Evolutionary conservation across 2,329 filamentous ascomycete species (phyloP).

Genomic region (Cordyceps tenuipes): DNA sequence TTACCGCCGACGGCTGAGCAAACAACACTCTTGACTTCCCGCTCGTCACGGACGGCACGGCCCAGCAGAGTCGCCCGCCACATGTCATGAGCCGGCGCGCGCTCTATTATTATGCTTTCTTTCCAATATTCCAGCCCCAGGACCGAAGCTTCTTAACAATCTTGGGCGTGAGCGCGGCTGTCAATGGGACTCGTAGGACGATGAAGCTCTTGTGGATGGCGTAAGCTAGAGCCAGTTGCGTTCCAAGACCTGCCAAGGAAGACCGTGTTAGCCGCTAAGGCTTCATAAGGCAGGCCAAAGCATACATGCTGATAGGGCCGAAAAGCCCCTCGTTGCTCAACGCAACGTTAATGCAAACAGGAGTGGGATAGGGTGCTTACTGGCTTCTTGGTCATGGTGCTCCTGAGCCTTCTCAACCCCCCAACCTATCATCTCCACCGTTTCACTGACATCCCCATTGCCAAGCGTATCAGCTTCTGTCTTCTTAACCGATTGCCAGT

Average conservation of each 20-base stretch:
- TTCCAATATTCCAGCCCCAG: constrained; percentile 95
- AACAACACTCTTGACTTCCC: neutral
- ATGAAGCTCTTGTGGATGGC: constrained; percentile 98
- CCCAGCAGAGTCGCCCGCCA: neutral
- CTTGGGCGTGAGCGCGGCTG: constrained; percentile 83
- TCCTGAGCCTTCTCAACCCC: constrained; percentile 57
- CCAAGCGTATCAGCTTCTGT: constrained; percentile 35
- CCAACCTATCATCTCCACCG: constrained; percentile 46
- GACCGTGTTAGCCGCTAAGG: constrained; percentile 17
- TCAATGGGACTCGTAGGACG: constrained; percentile 87
- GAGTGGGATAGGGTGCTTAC: constrained; percentile 44
- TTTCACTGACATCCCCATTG: constrained; percentile 35
- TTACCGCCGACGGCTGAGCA: neutral
- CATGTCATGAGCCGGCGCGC: neutral
- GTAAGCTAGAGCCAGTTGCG: constrained; percentile 86
- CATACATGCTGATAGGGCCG: neutral
- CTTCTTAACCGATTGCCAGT: constrained; percentile 38
- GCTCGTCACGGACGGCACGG: neutral
- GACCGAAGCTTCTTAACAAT: constrained; percentile 80
- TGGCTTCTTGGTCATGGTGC: constrained; percentile 57
- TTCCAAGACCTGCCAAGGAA: constrained; percentile 47
- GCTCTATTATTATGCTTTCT: constrained; percentile 34
- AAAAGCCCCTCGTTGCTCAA: neutral
- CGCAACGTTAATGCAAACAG: neutral
- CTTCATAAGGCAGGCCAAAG: neutral